Evolutionary conservation across 2,329 filamentous ascomycete genomes (phyloP).

Genomic region (Arthrobotrys entomopaga): DNA sequence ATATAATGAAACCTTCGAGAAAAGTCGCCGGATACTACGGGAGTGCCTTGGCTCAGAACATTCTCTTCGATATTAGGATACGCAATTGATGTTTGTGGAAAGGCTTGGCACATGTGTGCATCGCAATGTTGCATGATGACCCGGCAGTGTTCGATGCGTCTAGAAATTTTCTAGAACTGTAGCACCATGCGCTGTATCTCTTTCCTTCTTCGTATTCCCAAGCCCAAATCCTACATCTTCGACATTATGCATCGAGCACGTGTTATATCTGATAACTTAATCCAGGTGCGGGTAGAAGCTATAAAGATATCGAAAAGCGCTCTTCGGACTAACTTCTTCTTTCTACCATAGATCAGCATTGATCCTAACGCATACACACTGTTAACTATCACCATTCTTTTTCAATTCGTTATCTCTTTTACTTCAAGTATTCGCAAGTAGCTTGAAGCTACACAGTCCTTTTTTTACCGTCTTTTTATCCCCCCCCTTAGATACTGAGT

Average conservation of each 20-base stretch:
- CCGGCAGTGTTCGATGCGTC: too few species aligned
- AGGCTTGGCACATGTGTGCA: too few species aligned
- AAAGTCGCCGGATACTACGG: neutral
- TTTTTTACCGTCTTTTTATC: neutral
- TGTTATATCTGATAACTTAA: too few species aligned
- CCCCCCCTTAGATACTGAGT: neutral
- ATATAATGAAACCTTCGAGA: neutral
- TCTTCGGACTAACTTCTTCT: neutral
- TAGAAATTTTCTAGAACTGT: too few species aligned
- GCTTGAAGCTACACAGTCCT: neutral
- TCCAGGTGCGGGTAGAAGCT: neutral
- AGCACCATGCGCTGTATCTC: neutral
- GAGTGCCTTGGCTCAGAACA: neutral
- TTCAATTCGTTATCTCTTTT: neutral
- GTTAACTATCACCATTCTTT: neutral
- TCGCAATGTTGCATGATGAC: too few species aligned
- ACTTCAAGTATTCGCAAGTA: neutral
- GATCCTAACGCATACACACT: neutral
- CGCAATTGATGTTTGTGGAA: too few species aligned
- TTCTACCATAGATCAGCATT: neutral
- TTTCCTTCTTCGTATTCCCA: neutral
- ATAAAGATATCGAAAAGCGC: neutral
- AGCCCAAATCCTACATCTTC: neutral
- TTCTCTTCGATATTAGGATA: too few species aligned
- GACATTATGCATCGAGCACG: neutral